These are phyloP conservation scores for Neonectria sp. DNA, from an alignment of 2,329 filamentous ascomycete genomes.

Conservation along the genomic window DNA sequence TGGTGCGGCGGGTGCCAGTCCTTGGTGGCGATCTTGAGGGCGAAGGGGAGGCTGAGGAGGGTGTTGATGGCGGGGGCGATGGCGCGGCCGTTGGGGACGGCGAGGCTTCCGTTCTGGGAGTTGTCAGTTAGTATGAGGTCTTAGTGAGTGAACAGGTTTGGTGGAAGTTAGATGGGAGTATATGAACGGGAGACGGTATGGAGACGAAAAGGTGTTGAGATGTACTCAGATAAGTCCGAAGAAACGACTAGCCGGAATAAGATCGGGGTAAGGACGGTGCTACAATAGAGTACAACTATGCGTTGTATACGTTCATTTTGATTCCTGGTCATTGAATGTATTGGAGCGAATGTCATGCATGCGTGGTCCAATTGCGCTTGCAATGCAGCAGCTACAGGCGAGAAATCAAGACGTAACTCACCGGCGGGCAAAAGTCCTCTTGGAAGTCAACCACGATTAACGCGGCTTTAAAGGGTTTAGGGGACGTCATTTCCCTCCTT, in stretches of 20 bases:
- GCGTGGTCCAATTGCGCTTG: not conserved
- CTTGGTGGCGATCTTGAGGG: slow-evolving; percentile 85
- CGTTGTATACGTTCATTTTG: not conserved
- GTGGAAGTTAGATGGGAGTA: not conserved
- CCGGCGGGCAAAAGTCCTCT: slow-evolving; percentile 94
- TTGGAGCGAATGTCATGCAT: not conserved
- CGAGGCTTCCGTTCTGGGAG: slow-evolving; percentile 83
- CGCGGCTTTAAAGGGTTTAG: slow-evolving; percentile 61
- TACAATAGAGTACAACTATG: not conserved
- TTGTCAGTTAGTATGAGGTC: not conserved
- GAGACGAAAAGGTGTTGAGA: not conserved
- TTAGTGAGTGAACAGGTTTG: not conserved
- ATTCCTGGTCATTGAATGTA: not conserved
- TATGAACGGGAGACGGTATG: not conserved
- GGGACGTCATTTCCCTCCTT: not conserved
- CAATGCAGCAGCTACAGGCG: not conserved
- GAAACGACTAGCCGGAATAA: not conserved
- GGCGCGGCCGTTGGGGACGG: slow-evolving; percentile 80
- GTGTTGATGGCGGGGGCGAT: slow-evolving; percentile 81
- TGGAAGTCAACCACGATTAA: slow-evolving; percentile 89
- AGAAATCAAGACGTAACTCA: slow-evolving; percentile 61
- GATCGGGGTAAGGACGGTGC: not conserved
- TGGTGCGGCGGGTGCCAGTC: slow-evolving; percentile 91
- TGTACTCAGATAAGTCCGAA: not conserved
- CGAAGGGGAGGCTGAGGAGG: slow-evolving; percentile 81